Evolutionary conservation across 139 green algal genomes (phyloP).

Genomic region (Chlorella vulgaris): DNA sequence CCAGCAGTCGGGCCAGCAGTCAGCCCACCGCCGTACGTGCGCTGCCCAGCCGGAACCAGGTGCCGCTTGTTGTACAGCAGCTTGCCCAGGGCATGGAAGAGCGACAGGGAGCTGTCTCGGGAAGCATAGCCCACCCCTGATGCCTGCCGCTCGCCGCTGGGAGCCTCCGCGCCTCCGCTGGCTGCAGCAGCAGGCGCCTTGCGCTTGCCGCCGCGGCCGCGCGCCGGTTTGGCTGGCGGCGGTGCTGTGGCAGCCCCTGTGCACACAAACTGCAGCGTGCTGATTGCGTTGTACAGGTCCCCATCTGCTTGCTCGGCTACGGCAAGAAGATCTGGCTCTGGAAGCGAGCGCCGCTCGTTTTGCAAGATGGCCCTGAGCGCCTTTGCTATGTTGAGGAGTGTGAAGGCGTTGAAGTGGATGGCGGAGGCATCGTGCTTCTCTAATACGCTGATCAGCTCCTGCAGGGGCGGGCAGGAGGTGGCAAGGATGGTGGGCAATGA

Average conservation of each 20-base stretch:
- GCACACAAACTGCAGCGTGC: slow-evolving; percentile 53
- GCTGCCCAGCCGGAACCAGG: neutral
- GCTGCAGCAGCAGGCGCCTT: neutral
- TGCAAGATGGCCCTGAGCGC: slow-evolving; percentile 39
- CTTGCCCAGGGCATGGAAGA: slow-evolving; percentile 85
- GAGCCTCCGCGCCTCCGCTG: neutral
- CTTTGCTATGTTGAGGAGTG: slow-evolving; percentile 33
- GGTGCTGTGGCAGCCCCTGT: neutral
- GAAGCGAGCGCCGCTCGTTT: slow-evolving; percentile 28
- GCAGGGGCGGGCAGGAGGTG: neutral
- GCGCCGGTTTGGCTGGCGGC: neutral
- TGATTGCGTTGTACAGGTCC: slow-evolving; percentile 56
- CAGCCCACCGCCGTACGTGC: neutral
- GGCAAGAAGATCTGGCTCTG: slow-evolving; percentile 7
- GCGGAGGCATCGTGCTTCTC: slow-evolving; percentile 43
- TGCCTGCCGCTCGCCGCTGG: neutral
- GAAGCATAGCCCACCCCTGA: neutral
- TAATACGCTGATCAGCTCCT: slow-evolving; percentile 67
- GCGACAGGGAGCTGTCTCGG: slow-evolving; percentile 59
- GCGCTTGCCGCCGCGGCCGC: neutral
- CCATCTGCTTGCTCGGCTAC: slow-evolving; percentile 46
- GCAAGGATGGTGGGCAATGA: neutral
- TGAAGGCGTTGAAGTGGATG: slow-evolving; percentile 78
- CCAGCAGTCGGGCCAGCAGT: no score
- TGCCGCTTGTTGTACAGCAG: slow-evolving; percentile 82